Conservation (phyloP, 345 rosid genomes). For the Citrus mangshanensis region DNA sequence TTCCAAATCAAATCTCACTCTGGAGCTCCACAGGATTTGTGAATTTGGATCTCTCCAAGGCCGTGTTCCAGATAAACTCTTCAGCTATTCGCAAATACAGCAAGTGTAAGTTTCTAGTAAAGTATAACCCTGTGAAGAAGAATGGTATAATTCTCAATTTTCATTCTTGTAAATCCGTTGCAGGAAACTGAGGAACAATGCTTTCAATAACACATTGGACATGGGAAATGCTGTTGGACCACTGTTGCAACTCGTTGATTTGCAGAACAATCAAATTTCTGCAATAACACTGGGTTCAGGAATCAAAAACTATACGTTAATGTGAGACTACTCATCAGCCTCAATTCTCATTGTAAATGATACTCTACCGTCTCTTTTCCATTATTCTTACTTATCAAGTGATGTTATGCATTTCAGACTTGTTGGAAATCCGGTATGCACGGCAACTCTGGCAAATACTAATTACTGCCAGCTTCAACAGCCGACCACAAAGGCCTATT, state of each 20-base stretch:
- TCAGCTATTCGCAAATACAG: constrained; percentile 66
- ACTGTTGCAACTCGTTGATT: constrained; percentile 63
- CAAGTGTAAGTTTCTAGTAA: constrained; percentile 64
- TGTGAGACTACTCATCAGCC: constrained; percentile 37
- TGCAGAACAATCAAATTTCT: constrained; percentile 73
- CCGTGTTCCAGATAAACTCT: constrained; percentile 53
- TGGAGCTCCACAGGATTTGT: constrained; percentile 42
- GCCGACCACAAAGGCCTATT: constrained; percentile 49
- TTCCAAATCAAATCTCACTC: constrained; percentile 4
- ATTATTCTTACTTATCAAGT: constrained; percentile 1
- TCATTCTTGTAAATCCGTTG: constrained; percentile 10
- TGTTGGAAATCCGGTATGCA: constrained; percentile 85
- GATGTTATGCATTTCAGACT: constrained; percentile 45
- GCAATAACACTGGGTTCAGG: constrained; percentile 55
- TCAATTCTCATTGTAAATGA: background rate
- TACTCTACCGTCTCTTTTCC: background rate
- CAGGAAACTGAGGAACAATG: constrained; percentile 77
- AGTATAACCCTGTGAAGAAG: background rate
- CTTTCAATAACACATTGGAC: constrained; percentile 56
- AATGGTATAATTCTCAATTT: background rate
- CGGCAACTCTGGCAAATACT: constrained; percentile 51
- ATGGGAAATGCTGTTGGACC: constrained; percentile 54
- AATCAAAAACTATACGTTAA: constrained; percentile 47
- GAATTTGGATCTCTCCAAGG: constrained; percentile 81
- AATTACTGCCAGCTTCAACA: constrained; percentile 75